Percentiles rank a stretch among this genome's conserved stretches.
These are phyloP conservation scores for Solanum dulcamara DNA, from an alignment of 257 asterid species.

Conservation along the genomic window DNA sequence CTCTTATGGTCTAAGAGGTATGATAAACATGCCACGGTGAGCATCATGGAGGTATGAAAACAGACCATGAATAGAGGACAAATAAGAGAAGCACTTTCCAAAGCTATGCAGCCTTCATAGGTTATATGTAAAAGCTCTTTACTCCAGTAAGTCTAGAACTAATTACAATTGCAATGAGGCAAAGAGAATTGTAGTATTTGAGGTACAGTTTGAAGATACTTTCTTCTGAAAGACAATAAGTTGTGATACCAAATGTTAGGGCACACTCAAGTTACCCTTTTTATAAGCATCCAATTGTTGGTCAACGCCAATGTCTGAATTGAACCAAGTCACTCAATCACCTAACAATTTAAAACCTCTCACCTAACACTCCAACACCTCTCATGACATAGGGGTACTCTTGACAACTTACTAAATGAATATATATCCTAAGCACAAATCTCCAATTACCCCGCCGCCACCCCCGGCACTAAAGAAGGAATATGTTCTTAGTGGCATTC, in stretches of 20 bases:
- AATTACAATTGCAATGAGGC: not conserved
- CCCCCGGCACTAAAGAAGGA: not conserved
- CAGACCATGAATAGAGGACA: not conserved
- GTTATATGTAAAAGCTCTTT: not conserved
- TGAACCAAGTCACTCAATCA: not conserved
- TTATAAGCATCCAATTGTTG: not conserved
- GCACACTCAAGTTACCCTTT: not conserved
- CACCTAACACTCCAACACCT: not conserved
- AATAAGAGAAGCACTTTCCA: not conserved
- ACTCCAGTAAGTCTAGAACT: not conserved
- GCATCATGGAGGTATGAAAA: not conserved
- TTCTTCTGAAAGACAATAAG: not conserved
- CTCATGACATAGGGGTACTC: not conserved
- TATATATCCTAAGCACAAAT: not conserved
- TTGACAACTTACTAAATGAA: not conserved
- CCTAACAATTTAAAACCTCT: not conserved
- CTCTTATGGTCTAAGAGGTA: not conserved
- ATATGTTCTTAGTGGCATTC: not conserved
- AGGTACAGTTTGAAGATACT: not conserved
- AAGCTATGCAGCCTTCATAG: not conserved
- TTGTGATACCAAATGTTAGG: not conserved
- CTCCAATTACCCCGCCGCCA: not conserved
- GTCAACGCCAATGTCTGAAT: not conserved
- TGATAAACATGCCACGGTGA: not conserved
- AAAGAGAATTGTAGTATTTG: not conserved